Evolutionary conservation across 2,329 filamentous ascomycete genomes (phyloP), one percentile per base, ranked within the genome.

Genomic region (Pseudocercospora cruenta): DNA sequence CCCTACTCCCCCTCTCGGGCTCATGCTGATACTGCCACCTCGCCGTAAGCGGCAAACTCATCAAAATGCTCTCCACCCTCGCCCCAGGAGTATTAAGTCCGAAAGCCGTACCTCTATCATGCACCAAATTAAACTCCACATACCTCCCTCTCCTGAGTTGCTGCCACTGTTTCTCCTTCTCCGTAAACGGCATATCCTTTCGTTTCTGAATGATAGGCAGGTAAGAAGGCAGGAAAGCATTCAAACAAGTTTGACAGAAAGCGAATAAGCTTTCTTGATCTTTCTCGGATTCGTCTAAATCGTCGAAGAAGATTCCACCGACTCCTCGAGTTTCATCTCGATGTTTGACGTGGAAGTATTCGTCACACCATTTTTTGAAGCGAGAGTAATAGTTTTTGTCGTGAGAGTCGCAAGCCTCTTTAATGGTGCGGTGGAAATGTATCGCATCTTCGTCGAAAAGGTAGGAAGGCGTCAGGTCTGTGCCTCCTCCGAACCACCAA

Each of bases 401-500:
- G 79, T 99, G 95, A 72, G 90, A 90, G 80, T 99, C 95, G 81
- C 95, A 99, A 19, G 91, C 91, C 54, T 93, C 88, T 81, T 97
- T 98, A 75, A 99, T 90, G 2, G 91, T 93, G 78, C 89, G 89
- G 84, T 99, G 95, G 86, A 99, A 99, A 80, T 97, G 94, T 65
- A 96, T 91, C 43, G 92, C 94, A 78, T 99, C 95, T 79, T 99
- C 95, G 73, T 97, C 94, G 80, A 97, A 98, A 33, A 99, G 87
- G 78, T 98, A 99, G 45, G 87, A 89, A 0, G 95, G 95, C 12
- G 95, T 99, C 72, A 99, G 81, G 80, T 99, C 95, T 61, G 92
- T 94, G 64, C 95, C 95, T 59, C 95, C 95, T 70, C 95, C 95
- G 75, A 97, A 99, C 95, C 95, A 99, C 94, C 95, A 99, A 7